A percentile compares a stretch with the other conserved stretches of the same genome.
phyloP scores from a whole-genome alignment of 1,139 yeast genomes.

The Fermentozyma sake region DNA sequence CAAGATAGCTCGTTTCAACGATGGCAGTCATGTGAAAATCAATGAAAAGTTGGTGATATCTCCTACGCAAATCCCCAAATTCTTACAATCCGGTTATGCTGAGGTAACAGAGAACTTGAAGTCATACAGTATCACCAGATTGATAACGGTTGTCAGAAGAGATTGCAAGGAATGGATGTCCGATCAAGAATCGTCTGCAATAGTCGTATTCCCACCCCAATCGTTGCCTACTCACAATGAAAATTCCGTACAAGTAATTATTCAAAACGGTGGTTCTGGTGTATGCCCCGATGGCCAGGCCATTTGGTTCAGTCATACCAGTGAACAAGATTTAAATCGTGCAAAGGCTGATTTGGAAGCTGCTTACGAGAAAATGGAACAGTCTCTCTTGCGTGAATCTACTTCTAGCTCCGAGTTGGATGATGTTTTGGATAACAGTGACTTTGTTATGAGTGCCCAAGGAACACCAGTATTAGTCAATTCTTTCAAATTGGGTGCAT shows the following conservation, averaged over 20 bases:
- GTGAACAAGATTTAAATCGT: constrained; percentile 57
- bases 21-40: constrained; percentile 70
- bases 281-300: constrained; percentile 87
- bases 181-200: constrained; percentile 76
- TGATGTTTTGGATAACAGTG: constrained; percentile 50
- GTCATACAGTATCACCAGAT: constrained; percentile 56
- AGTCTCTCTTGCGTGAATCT: constrained; percentile 74
- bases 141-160: constrained; percentile 79
- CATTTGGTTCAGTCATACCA: constrained; percentile 84
- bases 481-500: constrained; percentile 81
- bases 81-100: constrained; percentile 31
- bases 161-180: constrained; percentile 91
- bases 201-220: constrained; percentile 91
- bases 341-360: constrained; percentile 78
- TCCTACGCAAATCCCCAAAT: constrained; percentile 65
- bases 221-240: constrained; percentile 65
- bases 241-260: constrained; percentile 77
- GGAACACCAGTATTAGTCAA: constrained; percentile 67
- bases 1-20: constrained; percentile 68
- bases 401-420: constrained; percentile 43
- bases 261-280: constrained; percentile 87
- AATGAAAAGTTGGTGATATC: constrained; percentile 71
- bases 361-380: constrained; percentile 77
- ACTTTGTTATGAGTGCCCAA: constrained; percentile 47
- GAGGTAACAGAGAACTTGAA: constrained; percentile 36